Conservation (phyloP, 768 basidiomycete species). For the Phaeotremella skinneri region DNA sequence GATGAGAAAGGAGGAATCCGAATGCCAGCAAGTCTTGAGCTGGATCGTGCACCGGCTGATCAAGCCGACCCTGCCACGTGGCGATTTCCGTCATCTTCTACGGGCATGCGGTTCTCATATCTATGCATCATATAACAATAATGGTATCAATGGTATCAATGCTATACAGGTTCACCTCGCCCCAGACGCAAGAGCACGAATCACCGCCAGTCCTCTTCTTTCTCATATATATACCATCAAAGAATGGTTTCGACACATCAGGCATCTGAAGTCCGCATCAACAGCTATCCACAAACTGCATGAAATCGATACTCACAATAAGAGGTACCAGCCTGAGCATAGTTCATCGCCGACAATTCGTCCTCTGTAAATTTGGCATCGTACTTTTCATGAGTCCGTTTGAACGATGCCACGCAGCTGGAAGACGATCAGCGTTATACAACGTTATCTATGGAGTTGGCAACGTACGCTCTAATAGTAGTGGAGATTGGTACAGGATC, state of each 20-base stretch:
- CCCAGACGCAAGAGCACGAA: not conserved
- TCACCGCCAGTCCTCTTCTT: not conserved
- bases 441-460: not conserved
- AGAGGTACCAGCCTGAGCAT: slow-evolving; percentile 82
- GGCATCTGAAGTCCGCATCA: not conserved
- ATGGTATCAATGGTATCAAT: not conserved
- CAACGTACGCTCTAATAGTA: slow-evolving; percentile 73
- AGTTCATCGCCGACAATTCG: slow-evolving; percentile 78
- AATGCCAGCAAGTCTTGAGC: too few species aligned
- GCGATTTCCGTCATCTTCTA: too few species aligned
- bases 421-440: slow-evolving; percentile 22
- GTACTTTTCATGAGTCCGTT: slow-evolving; percentile 70
- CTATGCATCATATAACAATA: too few species aligned
- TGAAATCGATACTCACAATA: slow-evolving; percentile 40
- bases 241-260: not conserved
- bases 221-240: not conserved
- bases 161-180: not conserved
- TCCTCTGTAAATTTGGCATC: slow-evolving; percentile 83
- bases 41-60: too few species aligned
- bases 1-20: too few species aligned
- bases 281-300: not conserved
- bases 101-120: too few species aligned
- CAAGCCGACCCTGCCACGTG: too few species aligned
- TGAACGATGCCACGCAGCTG: slow-evolving; percentile 46
- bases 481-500: slow-evolving; percentile 88